Evolutionary conservation across 441 rosid species (phyloP).

Genomic region (Daphne laureola): DNA sequence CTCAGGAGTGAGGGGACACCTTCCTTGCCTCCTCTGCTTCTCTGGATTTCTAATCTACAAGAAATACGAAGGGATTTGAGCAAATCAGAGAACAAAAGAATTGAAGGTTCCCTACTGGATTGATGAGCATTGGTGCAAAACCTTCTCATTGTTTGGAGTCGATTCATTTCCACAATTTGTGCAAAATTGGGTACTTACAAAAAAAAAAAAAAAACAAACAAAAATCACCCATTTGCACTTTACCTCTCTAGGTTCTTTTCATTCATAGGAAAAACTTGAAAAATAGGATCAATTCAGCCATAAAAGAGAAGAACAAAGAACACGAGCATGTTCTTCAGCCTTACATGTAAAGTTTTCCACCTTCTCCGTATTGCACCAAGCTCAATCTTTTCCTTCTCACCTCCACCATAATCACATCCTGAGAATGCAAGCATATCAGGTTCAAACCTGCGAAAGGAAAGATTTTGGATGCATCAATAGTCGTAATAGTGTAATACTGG

Average conservation of each 20-base stretch:
- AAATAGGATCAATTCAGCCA: too few relatives aligned
- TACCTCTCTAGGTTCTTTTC: too few relatives aligned
- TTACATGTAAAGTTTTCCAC: constrained; percentile 95
- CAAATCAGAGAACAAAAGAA: constrained; percentile 8
- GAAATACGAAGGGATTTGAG: constrained; percentile 12
- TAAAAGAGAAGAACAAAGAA: too few relatives aligned
- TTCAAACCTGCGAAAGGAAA: constrained; percentile 66
- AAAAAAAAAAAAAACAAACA: too few relatives aligned
- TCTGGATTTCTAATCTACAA: constrained; percentile 65
- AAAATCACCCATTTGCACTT: too few relatives aligned
- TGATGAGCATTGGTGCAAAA: too few relatives aligned
- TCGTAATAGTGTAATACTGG: not conserved
- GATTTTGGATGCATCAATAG: constrained; percentile 17
- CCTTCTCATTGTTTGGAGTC: too few relatives aligned
- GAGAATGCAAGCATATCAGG: constrained; percentile 99
- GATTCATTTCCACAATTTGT: too few relatives aligned
- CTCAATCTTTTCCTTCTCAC: constrained; percentile 74
- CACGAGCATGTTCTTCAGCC: constrained; percentile 13
- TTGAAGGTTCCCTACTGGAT: too few relatives aligned
- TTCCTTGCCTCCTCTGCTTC: constrained; percentile 88
- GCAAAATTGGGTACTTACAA: too few relatives aligned
- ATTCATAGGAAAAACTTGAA: too few relatives aligned
- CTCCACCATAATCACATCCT: constrained; percentile 85
- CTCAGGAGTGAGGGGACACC: constrained; percentile 93
- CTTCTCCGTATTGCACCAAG: constrained; percentile 78